A percentile compares a stretch with the other conserved stretches of the same genome.
Conservation (phyloP, 192 early-diverging fungal species). For the Entophlyctis luteolus region DNA sequence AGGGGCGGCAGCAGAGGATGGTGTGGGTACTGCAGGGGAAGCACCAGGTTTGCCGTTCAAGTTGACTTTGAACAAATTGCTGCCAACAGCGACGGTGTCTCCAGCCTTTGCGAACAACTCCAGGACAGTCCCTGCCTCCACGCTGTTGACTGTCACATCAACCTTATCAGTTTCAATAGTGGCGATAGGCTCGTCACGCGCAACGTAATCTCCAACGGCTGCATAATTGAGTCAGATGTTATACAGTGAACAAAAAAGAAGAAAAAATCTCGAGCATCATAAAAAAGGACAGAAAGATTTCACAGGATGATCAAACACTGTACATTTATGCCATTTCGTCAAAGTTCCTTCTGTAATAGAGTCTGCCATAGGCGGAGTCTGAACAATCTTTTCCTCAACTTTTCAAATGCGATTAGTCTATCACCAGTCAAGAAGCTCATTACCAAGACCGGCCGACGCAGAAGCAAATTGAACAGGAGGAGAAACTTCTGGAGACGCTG, state of each 20-base stretch:
- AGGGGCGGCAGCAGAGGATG: conserved; percentile 33
- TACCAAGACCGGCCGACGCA: too few species aligned
- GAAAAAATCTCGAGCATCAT: too few species aligned
- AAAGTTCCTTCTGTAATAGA: conserved; percentile 98
- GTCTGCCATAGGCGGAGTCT: conserved; percentile 94
- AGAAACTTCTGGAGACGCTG: conserved; percentile 27
- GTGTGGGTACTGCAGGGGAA: conserved; percentile 12
- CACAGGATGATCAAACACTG: too few species aligned
- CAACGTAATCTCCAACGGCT: conserved; percentile 94
- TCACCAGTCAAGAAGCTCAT: neutral
- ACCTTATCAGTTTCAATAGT: conserved; percentile 99
- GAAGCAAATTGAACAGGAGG: conserved; percentile 24
- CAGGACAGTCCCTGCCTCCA: conserved; percentile 81
- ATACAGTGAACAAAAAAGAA: too few species aligned
- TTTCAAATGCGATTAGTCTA: neutral
- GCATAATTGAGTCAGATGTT: neutral
- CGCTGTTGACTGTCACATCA: conserved; percentile 94
- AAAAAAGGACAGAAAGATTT: too few species aligned
- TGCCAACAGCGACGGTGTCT: conserved; percentile 81
- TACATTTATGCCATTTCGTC: conserved; percentile 93
- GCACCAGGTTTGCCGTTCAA: conserved; percentile 64
- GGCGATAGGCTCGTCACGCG: conserved; percentile 89
- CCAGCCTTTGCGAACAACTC: conserved; percentile 80
- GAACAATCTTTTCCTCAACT: conserved; percentile 76
- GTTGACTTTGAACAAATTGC: conserved; percentile 78